These are phyloP conservation scores for Sherardia arvensis DNA, from an alignment of 257 asterid species.

Conservation along the genomic window DNA sequence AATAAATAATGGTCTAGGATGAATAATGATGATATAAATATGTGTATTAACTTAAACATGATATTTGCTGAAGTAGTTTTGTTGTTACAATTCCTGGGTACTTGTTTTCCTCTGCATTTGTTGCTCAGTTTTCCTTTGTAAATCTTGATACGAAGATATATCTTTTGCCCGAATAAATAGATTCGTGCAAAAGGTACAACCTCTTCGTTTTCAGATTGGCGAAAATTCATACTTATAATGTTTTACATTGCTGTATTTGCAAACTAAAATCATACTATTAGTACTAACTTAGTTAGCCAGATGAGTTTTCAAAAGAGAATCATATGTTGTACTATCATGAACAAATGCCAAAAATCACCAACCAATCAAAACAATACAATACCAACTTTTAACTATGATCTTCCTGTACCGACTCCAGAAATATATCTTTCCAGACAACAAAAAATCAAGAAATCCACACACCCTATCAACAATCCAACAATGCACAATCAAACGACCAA, in stretches of 20 bases:
- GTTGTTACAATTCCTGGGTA: not conserved
- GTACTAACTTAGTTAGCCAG: not conserved
- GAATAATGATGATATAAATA: slow-evolving; percentile 1
- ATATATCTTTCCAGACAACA: not conserved
- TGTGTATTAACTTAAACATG: not conserved
- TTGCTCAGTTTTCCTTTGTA: not conserved
- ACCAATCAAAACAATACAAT: slow-evolving; percentile 8
- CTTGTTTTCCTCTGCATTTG: not conserved
- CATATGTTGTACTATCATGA: not conserved
- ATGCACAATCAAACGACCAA: not conserved
- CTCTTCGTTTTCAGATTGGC: too few relatives aligned
- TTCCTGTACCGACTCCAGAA: not conserved
- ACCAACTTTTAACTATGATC: not conserved
- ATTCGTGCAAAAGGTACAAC: too few relatives aligned
- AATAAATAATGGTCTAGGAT: slow-evolving; percentile 13
- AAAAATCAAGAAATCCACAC: not conserved
- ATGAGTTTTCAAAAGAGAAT: not conserved
- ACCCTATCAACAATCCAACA: not conserved
- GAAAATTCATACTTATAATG: not conserved
- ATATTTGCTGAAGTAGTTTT: not conserved
- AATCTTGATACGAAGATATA: too few relatives aligned
- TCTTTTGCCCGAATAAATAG: too few relatives aligned
- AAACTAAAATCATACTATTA: not conserved
- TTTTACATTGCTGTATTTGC: not conserved
- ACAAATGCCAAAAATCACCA: not conserved